Percentiles rank a stretch among this genome's conserved stretches.
These are phyloP conservation scores for Saturnispora hagleri DNA, from an alignment of 805 yeast genomes.

Conservation along the genomic window DNA sequence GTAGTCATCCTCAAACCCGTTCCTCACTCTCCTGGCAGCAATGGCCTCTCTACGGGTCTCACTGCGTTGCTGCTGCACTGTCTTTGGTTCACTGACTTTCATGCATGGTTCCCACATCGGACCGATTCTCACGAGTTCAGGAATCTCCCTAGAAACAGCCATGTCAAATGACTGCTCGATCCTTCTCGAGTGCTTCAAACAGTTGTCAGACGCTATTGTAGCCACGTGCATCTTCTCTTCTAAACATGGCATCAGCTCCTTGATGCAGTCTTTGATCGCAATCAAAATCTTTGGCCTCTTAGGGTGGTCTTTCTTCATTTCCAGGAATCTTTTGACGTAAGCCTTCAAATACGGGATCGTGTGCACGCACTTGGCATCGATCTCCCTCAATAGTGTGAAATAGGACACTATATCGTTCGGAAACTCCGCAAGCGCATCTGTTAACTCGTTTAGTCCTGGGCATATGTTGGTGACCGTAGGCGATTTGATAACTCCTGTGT, in stretches of 20 bases:
- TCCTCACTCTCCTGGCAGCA: slow-evolving; percentile 69
- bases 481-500: slow-evolving; percentile 3
- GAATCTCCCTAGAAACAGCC: slow-evolving; percentile 66
- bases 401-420: slow-evolving; percentile 79
- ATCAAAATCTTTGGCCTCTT: slow-evolving; percentile 31
- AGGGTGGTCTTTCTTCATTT: slow-evolving; percentile 29
- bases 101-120: slow-evolving; percentile 88
- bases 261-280: slow-evolving; percentile 36
- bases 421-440: slow-evolving; percentile 84
- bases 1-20: slow-evolving; percentile 15
- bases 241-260: slow-evolving; percentile 78
- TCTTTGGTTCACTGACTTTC: slow-evolving; percentile 46
- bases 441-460: slow-evolving; percentile 86
- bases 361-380: slow-evolving; percentile 85
- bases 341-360: slow-evolving; percentile 58
- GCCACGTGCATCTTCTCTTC: slow-evolving; percentile 98
- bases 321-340: slow-evolving; percentile 41
- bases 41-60: slow-evolving; percentile 85
- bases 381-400: slow-evolving; percentile 81
- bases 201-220: slow-evolving; percentile 74
- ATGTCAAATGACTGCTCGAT: slow-evolving; percentile 78
- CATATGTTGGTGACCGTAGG: slow-evolving; percentile 34
- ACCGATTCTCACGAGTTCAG: slow-evolving; percentile 68
- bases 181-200: slow-evolving; percentile 58
- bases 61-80: slow-evolving; percentile 67